Evolutionary conservation across 2,329 filamentous ascomycete species (phyloP).

Genomic region (Rasamsonia emersonii): DNA sequence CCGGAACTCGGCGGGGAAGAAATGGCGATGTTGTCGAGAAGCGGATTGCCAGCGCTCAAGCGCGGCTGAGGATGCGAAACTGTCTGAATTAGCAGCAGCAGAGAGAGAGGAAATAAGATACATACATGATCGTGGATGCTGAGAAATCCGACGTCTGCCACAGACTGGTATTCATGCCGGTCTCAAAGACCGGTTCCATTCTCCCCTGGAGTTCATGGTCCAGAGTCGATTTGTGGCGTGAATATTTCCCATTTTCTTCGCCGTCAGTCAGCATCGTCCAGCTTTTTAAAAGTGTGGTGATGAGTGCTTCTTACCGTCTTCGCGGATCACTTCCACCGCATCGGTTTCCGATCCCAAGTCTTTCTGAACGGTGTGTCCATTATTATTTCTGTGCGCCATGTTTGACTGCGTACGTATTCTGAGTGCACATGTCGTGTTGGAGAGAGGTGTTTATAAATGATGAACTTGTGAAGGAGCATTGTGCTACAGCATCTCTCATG

Average conservation of each 20-base stretch:
- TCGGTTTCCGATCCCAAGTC: too few species aligned
- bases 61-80: background rate
- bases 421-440: background rate
- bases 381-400: background rate
- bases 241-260: background rate
- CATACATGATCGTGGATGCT: background rate
- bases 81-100: background rate
- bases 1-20: slow-evolving; percentile 7
- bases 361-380: too few species aligned
- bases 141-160: background rate
- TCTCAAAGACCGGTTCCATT: background rate
- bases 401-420: background rate
- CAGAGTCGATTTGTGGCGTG: background rate
- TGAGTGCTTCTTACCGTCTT: background rate
- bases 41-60: background rate
- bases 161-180: background rate
- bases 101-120: background rate
- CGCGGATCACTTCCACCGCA: too few species aligned
- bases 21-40: background rate
- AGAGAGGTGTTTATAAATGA: background rate
- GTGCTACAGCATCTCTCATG: background rate
- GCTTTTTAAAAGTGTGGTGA: background rate
- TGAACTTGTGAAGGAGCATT: background rate
- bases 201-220: background rate
- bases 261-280: background rate